phyloP scores from a whole-genome alignment of 2,329 filamentous ascomycete species.

The Penicillium sp. region DNA sequence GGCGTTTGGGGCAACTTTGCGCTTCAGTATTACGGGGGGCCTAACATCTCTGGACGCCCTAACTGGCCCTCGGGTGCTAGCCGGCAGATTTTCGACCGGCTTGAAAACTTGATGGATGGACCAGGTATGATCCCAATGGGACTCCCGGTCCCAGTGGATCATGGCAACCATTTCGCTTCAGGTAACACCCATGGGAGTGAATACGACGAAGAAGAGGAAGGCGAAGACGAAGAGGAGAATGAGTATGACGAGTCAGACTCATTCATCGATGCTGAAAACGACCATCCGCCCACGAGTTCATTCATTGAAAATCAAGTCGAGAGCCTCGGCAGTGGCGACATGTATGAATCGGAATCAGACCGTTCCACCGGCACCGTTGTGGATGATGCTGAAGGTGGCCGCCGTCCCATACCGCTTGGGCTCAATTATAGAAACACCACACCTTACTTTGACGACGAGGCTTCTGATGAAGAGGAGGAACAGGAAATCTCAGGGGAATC shows the following conservation, averaged over 20 bases:
- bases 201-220: constrained; percentile 22
- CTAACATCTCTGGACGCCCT: not conserved
- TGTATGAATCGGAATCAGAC: constrained; percentile 31
- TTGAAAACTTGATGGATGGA: not conserved
- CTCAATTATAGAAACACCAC: constrained; percentile 10
- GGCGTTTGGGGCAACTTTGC: constrained; percentile 13
- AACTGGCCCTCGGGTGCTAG: not conserved
- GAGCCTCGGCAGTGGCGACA: constrained; percentile 8
- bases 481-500: not conserved
- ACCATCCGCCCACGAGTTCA: constrained; percentile 8
- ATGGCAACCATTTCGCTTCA: not conserved
- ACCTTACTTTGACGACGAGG: constrained; percentile 4
- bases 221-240: constrained; percentile 28
- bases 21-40: not conserved
- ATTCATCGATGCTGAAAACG: constrained; percentile 37
- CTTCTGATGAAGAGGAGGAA: constrained; percentile 15
- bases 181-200: constrained; percentile 14
- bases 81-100: constrained; percentile 15
- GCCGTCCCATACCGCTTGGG: constrained; percentile 3
- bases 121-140: not conserved
- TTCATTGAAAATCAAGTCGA: not conserved
- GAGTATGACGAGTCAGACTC: constrained; percentile 38
- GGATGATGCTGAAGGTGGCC: constrained; percentile 17
- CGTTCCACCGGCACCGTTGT: constrained; percentile 39
- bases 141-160: not conserved